Evolutionary conservation across 2,329 filamentous ascomycete species (phyloP).

Genomic region (Colletotrichum sp.): DNA sequence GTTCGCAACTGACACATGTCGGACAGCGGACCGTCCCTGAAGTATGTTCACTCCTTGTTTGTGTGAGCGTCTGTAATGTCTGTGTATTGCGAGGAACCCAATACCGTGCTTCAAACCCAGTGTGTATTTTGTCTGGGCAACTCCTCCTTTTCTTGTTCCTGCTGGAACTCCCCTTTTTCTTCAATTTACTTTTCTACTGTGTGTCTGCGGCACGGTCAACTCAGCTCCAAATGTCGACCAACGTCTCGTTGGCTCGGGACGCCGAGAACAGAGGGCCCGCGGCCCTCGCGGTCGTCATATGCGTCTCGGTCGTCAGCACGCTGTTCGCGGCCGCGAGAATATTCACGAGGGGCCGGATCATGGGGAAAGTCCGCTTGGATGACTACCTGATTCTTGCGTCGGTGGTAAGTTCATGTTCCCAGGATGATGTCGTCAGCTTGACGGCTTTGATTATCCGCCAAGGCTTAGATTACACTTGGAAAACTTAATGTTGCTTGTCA

Average conservation of each 20-base stretch:
- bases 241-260: background rate
- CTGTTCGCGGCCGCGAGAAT: constrained; percentile 33
- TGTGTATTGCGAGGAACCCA: background rate
- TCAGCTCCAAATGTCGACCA: background rate
- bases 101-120: background rate
- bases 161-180: background rate
- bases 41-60: background rate
- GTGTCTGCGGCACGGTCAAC: background rate
- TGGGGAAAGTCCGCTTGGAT: constrained; percentile 37
- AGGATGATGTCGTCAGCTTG: background rate
- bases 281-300: constrained; percentile 34
- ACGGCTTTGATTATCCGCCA: background rate
- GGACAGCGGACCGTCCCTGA: background rate
- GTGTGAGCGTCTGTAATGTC: background rate
- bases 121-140: background rate
- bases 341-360: constrained; percentile 30
- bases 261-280: constrained; percentile 30
- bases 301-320: constrained; percentile 31
- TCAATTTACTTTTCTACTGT: background rate
- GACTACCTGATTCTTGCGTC: constrained; percentile 41
- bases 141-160: background rate
- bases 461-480: background rate
- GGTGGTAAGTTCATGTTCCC: constrained; percentile 28
- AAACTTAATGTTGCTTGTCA: background rate
- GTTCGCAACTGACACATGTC: background rate